phyloP scores from a whole-genome alignment of 2,329 filamentous ascomycete species.

The Stagonosporopsis rhizophila region DNA sequence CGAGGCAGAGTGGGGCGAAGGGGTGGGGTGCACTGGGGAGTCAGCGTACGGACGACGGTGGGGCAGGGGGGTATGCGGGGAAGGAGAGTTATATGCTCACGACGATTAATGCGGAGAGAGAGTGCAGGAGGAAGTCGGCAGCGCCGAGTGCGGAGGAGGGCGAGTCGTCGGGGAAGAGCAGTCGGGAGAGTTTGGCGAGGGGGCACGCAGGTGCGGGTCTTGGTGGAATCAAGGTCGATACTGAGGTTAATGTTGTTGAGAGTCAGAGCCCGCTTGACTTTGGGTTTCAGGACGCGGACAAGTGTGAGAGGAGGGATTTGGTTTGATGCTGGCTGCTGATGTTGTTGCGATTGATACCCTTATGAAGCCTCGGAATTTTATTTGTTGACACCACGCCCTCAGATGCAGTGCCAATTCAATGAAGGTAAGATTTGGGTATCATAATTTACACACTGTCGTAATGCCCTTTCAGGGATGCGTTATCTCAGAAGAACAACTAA shows the following conservation, averaged over 20 bases:
- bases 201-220: background rate
- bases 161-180: slow-evolving; percentile 11
- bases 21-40: slow-evolving; percentile 17
- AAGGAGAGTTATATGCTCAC: slow-evolving; percentile 20
- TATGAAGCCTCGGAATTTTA: background rate
- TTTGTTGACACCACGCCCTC: background rate
- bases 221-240: slow-evolving; percentile 12
- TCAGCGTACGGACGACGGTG: background rate
- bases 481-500: too few species aligned
- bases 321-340: background rate
- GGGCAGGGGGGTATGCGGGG: background rate
- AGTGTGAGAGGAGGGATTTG: background rate
- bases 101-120: slow-evolving; percentile 18
- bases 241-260: slow-evolving; percentile 14
- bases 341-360: slow-evolving; percentile 1
- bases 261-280: background rate
- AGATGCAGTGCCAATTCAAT: background rate
- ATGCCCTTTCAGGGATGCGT: background rate
- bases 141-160: slow-evolving; percentile 1
- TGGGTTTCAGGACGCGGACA: background rate
- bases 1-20: slow-evolving; percentile 16
- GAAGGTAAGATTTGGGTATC: slow-evolving; percentile 8
- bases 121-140: background rate
- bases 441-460: background rate
- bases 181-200: slow-evolving; percentile 14